Base-by-base conservation (phyloP, 2,329 filamentous ascomycete species). In the Ampelomyces quisqualis region DNA sequence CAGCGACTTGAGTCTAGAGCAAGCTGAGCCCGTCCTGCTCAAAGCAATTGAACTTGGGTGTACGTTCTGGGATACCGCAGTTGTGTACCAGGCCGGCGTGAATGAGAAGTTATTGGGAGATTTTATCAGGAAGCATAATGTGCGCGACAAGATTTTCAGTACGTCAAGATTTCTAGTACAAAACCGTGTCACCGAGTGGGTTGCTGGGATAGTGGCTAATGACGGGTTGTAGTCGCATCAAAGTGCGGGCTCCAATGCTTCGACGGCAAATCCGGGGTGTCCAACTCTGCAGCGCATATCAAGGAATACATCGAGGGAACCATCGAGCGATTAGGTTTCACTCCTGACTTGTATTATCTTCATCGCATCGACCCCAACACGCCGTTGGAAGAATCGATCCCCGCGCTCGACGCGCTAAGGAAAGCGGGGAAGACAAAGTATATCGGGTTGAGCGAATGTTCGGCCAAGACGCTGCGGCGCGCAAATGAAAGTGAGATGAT, bases 41-140 rank as follows among this genome's bases (percentile, higher is more conserved):
- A 71, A 69, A 18, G 71, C 71, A 3, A 75, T 74, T 63, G 73
- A 75, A 24, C 51, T 73, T 1, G 78, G 78, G 32, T 72, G 72
- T 38, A 70, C 70, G 8, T 73, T 75, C 55, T 80, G 77, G 77
- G 78, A 81, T 47, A 60, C 66, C n/a, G 57, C 18, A 54, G 43
- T 55, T 10, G 49, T 27, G 23, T 47, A 26, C 51, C 47, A 55
- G 57, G 40, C 55, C 45, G 11, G 55, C n/a, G 47, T 58, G 26
- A 61, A 57, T 40, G 59, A 62, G 33, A 58, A 62, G 28, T 47
- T 62, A 11, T 46, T 62, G 0, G 59, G 58, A 10, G 51, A 58
- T 9, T 62, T 60, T 19, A 50, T 58, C 33, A 40, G 49, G n/a
- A 60, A 60, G 41, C 52, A 60, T 28, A 49, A 57, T 21, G 42